Evolutionary conservation across 257 asterid genomes (phyloP), one percentile per base, ranked within the genome.

Genomic region (Rauvolfia tetraphylla): DNA sequence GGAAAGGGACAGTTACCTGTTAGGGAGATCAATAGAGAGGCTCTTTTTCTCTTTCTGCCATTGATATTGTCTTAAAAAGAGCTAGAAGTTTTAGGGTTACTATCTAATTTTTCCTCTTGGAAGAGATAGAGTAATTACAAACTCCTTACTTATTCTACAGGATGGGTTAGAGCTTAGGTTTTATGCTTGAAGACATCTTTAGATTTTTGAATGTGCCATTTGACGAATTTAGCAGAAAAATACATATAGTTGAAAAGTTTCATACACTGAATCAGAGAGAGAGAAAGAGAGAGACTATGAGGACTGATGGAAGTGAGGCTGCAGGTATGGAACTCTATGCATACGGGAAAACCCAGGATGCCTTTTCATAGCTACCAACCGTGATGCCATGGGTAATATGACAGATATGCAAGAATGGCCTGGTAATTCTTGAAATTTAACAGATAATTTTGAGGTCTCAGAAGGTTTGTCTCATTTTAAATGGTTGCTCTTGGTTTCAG

Each of bases 281-380:
- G n/a, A n/a, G n/a, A n/a, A n/a, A n/a, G 48, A n/a, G n/a, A 14
- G 38, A 58, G 29, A 42, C 20, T 31, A 25, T 4, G 59, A 27
- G 56, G 12, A 38, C 27, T 57, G 41, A 77, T 3, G 2, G 53
- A 57, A 42, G 42, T 39, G 42, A 46, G 14, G 1, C 10, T 76
- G 76, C 83, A 93, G 97, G 92, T 93, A 93, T 83, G 98, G 86
- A 82, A 89, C 97, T 39, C 97, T 94, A 8, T 94, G 98, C 83
- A 87, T 94, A 76, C 98, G 98, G 20, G 97, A 90, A 87, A 94
- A 92, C 86, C 97, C 98, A 0, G 97, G 97, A 76, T 94, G 98
- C 87, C 89, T 94, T 69, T 94, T 94, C 76, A 89, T 94, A 68
- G 97, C 97, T 27, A 92, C 98, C 74, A 94, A 92, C 73, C 92